Percentiles rank a stretch among this genome's conserved stretches.
Conservation (phyloP, 2,329 filamentous ascomycete species). For the Lachnellula arida region DNA sequence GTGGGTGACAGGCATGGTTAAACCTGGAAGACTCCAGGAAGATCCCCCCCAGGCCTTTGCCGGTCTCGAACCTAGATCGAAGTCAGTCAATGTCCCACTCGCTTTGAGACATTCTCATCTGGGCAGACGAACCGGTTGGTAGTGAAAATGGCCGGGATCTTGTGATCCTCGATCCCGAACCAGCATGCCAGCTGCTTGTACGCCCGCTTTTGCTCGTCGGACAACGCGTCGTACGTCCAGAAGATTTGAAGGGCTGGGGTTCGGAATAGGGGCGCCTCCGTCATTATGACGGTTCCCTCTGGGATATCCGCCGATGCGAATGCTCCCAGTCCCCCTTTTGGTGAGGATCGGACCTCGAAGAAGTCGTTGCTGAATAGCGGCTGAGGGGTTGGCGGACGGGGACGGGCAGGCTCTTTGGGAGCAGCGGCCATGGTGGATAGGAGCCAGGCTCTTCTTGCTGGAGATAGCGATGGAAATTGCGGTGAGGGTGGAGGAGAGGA, state of each 20-base stretch:
- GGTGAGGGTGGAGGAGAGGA: not conserved
- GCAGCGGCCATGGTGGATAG: not conserved
- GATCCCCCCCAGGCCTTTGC: constrained; percentile 32
- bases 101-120: not conserved
- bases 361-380: constrained; percentile 21
- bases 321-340: constrained; percentile 28
- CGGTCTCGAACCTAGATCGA: constrained; percentile 17
- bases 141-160: constrained; percentile 24
- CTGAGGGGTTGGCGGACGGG: not conserved
- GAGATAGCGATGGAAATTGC: not conserved
- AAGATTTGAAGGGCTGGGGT: constrained; percentile 14
- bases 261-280: constrained; percentile 25
- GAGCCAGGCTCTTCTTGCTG: not conserved
- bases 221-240: constrained; percentile 18
- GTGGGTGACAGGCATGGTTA: constrained; percentile 51
- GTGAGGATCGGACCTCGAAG: constrained; percentile 26
- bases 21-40: constrained; percentile 51
- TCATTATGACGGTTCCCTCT: constrained; percentile 20
- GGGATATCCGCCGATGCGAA: constrained; percentile 28
- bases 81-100: not conserved
- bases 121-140: constrained; percentile 25
- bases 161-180: constrained; percentile 6
- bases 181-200: constrained; percentile 21
- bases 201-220: constrained; percentile 12
- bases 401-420: not conserved